These are phyloP conservation scores for Diplodia sapinea DNA, from an alignment of 2,329 filamentous ascomycete genomes.

Conservation along the genomic window DNA sequence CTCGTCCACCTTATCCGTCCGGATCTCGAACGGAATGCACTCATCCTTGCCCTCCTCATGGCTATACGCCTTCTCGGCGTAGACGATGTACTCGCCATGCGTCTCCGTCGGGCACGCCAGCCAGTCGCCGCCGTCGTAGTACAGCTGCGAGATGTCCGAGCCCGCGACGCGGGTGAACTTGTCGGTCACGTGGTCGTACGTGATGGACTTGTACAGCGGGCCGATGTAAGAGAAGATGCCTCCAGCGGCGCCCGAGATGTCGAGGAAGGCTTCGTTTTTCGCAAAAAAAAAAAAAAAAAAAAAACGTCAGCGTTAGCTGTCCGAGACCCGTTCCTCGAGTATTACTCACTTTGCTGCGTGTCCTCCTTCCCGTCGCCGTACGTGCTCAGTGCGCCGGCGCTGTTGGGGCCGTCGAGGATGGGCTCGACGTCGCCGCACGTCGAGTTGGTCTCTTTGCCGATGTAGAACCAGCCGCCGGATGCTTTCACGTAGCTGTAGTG, in stretches of 20 bases:
- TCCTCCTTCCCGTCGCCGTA: slow-evolving; percentile 3
- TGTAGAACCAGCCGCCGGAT: slow-evolving; percentile 10
- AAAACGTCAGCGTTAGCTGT: not conserved
- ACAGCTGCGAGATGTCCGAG: slow-evolving; percentile 15
- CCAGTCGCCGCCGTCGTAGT: slow-evolving; percentile 13
- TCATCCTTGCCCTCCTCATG: not conserved
- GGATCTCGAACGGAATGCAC: slow-evolving; percentile 7
- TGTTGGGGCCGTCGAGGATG: not conserved
- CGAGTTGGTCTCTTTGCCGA: slow-evolving; percentile 21
- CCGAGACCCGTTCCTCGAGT: too few relatives aligned
- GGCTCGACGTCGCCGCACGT: slow-evolving; percentile 1
- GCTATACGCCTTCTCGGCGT: slow-evolving; percentile 6
- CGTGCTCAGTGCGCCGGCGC: not conserved
- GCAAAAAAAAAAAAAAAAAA: too few relatives aligned
- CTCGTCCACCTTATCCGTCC: slow-evolving; percentile 12
- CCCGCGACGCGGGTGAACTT: slow-evolving; percentile 7
- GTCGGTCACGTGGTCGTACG: not conserved
- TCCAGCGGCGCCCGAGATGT: slow-evolving; percentile 14
- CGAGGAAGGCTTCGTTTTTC: not conserved
- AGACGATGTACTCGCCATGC: not conserved
- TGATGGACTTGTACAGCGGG: not conserved
- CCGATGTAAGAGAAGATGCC: slow-evolving; percentile 5
- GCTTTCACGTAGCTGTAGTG: slow-evolving; percentile 22
- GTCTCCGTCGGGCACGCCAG: slow-evolving; percentile 9
- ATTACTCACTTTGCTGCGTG: slow-evolving; percentile 2